Conservation (phyloP, 2,329 filamentous ascomycete species). For the Sporothrix schenckii region DNA sequence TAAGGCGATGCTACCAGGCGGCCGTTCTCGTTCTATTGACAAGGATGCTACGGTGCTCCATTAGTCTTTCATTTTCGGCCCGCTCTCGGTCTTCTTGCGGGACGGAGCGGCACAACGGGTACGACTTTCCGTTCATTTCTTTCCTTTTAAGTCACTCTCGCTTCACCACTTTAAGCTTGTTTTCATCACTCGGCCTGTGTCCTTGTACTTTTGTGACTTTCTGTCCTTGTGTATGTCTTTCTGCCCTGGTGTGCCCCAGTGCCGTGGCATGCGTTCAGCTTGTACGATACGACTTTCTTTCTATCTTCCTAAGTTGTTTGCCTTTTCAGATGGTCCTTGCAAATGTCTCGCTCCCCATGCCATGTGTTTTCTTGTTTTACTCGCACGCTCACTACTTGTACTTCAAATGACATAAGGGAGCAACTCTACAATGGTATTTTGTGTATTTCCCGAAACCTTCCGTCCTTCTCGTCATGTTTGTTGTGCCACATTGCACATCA, state of each 20-base stretch:
- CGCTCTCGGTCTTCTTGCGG: not conserved
- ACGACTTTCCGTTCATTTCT: not conserved
- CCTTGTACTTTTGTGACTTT: not conserved
- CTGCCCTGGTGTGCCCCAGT: not conserved
- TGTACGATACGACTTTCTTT: not conserved
- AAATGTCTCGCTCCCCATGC: not conserved
- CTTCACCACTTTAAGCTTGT: not conserved
- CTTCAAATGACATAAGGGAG: not conserved
- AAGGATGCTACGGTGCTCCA: not conserved
- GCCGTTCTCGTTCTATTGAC: not conserved
- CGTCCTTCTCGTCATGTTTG: not conserved
- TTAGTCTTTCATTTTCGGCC: not conserved
- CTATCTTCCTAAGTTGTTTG: not conserved
- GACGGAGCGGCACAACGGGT: not conserved
- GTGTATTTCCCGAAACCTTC: not conserved
- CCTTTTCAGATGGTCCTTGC: too few species aligned
- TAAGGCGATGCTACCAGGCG: not conserved
- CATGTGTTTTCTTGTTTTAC: not conserved
- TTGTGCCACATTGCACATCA: not conserved
- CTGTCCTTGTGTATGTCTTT: not conserved
- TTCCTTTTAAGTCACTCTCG: not conserved
- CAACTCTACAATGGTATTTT: not conserved
- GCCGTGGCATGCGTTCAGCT: not conserved
- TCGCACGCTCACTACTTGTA: too few species aligned
- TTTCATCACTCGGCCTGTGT: not conserved